Conservation (phyloP, 176 grass and related monocot species). For the Rhynchospora pubera region DNA sequence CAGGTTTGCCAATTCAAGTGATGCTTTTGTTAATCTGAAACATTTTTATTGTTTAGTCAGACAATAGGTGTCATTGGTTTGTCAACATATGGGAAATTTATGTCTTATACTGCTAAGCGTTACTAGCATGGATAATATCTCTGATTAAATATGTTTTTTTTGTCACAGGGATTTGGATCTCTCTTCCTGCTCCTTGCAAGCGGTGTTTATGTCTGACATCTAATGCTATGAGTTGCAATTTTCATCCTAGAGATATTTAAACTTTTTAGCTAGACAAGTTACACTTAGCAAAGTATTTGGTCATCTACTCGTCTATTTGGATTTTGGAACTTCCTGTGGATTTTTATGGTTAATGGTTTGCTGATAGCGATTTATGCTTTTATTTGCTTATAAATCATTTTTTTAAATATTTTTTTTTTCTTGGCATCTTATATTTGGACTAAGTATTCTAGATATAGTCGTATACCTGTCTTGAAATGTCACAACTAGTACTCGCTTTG, state of each 20-base stretch:
- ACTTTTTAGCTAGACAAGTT: constrained; percentile 8
- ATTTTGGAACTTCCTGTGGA: not conserved
- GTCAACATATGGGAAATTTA: not conserved
- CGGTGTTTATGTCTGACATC: constrained; percentile 75
- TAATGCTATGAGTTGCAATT: not conserved
- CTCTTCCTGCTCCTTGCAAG: constrained; percentile 88
- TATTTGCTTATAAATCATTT: too few species aligned
- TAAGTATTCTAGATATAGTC: too few species aligned
- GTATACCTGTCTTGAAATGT: too few species aligned
- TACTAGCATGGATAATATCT: not conserved
- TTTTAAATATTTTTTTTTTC: too few species aligned
- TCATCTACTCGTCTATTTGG: not conserved
- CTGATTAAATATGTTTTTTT: not conserved
- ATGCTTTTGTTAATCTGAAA: not conserved
- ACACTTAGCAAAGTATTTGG: not conserved
- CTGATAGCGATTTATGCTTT: too few species aligned
- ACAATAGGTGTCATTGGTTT: not conserved
- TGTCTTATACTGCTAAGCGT: not conserved
- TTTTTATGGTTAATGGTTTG: not conserved
- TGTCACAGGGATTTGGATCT: constrained; percentile 78
- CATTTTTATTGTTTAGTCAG: not conserved
- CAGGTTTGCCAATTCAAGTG: not conserved
- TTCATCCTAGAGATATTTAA: not conserved
- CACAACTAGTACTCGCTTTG: too few species aligned
- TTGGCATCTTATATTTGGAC: too few species aligned